A percentile compares a stretch with the other conserved stretches of the same genome.
phyloP scores from a whole-genome alignment of 225 moss, liverwort and hornwort species.

The Asterella californica region DNA sequence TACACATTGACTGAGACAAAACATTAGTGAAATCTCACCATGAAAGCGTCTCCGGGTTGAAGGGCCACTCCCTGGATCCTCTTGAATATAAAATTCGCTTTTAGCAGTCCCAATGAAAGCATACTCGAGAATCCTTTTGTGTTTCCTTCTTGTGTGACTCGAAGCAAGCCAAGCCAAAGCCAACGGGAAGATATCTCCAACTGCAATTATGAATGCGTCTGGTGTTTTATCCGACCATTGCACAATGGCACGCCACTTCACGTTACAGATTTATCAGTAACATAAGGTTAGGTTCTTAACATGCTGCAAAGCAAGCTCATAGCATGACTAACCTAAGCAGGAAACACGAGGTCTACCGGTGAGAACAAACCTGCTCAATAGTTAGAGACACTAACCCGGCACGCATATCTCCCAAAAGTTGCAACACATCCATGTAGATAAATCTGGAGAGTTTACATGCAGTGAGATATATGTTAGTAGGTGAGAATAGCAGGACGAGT shows the following conservation, averaged over 20 bases:
- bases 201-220: slow-evolving; percentile 70
- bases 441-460: slow-evolving; percentile 44
- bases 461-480: background rate
- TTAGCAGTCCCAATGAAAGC: slow-evolving; percentile 87
- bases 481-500: no score
- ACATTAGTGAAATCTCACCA: background rate
- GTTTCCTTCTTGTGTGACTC: slow-evolving; percentile 41
- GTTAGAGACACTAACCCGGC: slow-evolving; percentile 70
- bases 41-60: background rate
- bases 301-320: background rate
- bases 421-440: slow-evolving; percentile 74
- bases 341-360: background rate
- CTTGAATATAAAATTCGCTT: slow-evolving; percentile 64
- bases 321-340: background rate
- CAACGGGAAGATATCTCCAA: slow-evolving; percentile 81
- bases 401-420: slow-evolving; percentile 68
- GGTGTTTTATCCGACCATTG: slow-evolving; percentile 76
- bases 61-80: background rate
- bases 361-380: slow-evolving; percentile 57
- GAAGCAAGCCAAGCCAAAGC: slow-evolving; percentile 79
- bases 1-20: background rate
- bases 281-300: background rate
- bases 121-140: slow-evolving; percentile 43
- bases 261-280: slow-evolving; percentile 7
- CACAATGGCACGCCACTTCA: slow-evolving; percentile 61